These are phyloP conservation scores for Globisporangium alternatum DNA, from an alignment of 352 stramenopile species.

Conservation along the genomic window DNA sequence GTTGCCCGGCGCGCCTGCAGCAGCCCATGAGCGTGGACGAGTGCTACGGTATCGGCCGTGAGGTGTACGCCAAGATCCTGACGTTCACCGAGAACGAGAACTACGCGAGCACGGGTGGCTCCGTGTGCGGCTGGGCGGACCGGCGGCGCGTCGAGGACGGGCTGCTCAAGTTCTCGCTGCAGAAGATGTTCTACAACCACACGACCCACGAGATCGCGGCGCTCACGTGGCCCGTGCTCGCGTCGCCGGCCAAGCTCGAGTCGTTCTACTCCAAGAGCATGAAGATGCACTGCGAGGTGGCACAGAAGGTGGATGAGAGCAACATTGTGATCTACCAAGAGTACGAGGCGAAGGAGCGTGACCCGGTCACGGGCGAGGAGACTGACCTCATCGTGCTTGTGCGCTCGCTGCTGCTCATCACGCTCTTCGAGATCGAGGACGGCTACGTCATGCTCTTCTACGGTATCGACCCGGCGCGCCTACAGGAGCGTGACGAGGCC, in stretches of 20 bases:
- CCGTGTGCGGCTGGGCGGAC: conserved; percentile 32
- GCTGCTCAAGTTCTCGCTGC: conserved; percentile 31
- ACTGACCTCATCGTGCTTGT: conserved; percentile 22
- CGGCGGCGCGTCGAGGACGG: conserved; percentile 29
- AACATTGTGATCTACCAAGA: conserved; percentile 40
- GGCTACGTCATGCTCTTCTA: conserved; percentile 39
- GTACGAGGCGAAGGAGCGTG: conserved; percentile 26
- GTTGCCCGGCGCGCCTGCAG: conserved; percentile 20
- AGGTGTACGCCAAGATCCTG: conserved; percentile 28
- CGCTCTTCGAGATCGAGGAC: conserved; percentile 32
- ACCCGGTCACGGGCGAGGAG: conserved; percentile 15
- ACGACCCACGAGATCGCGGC: conserved; percentile 17
- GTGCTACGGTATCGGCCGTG: conserved; percentile 27
- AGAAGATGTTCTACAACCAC: conserved; percentile 23
- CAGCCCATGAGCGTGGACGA: conserved; percentile 25
- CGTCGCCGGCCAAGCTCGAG: conserved; percentile 20
- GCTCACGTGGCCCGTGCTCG: conserved; percentile 25
- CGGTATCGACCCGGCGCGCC: conserved; percentile 23
- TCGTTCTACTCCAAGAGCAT: conserved; percentile 30
- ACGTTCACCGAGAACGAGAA: conserved; percentile 20
- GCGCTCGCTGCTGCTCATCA: conserved; percentile 32
- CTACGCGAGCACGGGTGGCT: conserved; percentile 22
- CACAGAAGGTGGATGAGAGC: conserved; percentile 30
- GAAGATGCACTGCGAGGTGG: conserved; percentile 31
- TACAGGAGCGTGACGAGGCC: conserved; percentile 22